phyloP scores from a whole-genome alignment of 495 filamentous ascomycete species.

The Antarctomyces pellizariae region DNA sequence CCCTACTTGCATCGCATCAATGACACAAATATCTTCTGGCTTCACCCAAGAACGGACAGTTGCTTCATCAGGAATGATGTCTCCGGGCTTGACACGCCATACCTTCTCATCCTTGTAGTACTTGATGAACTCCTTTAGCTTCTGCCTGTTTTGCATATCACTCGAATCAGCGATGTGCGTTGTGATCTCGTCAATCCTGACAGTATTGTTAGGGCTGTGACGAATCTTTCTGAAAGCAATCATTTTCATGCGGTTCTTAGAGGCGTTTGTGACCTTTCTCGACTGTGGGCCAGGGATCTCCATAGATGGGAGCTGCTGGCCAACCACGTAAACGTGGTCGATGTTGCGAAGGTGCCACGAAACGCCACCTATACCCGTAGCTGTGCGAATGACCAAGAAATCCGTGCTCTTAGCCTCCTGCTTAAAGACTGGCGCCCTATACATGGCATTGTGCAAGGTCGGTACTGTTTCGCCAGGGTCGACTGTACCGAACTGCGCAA shows the following conservation, averaged over 20 bases:
- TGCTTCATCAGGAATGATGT: constrained; percentile 51
- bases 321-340: constrained; percentile 71
- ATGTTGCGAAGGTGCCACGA: constrained; percentile 67
- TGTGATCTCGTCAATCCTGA: constrained; percentile 58
- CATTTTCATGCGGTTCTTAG: constrained; percentile 92
- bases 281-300: constrained; percentile 88
- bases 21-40: constrained; percentile 79
- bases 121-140: constrained; percentile 84
- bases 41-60: constrained; percentile 68
- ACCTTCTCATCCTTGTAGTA: constrained; percentile 67
- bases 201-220: constrained; percentile 39
- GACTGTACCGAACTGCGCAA: constrained; percentile 81
- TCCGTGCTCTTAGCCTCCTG: constrained; percentile 59
- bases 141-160: constrained; percentile 86
- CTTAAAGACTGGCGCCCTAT: constrained; percentile 75
- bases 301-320: constrained; percentile 73
- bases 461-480: constrained; percentile 74
- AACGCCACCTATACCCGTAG: constrained; percentile 46
- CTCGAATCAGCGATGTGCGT: constrained; percentile 71
- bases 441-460: constrained; percentile 87
- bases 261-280: constrained; percentile 77
- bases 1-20: constrained; percentile 94
- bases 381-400: constrained; percentile 66
- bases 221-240: constrained; percentile 67
- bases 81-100: constrained; percentile 53